Conservation (phyloP, 805 yeast species). For the Metschnikowia picachoensis region DNA sequence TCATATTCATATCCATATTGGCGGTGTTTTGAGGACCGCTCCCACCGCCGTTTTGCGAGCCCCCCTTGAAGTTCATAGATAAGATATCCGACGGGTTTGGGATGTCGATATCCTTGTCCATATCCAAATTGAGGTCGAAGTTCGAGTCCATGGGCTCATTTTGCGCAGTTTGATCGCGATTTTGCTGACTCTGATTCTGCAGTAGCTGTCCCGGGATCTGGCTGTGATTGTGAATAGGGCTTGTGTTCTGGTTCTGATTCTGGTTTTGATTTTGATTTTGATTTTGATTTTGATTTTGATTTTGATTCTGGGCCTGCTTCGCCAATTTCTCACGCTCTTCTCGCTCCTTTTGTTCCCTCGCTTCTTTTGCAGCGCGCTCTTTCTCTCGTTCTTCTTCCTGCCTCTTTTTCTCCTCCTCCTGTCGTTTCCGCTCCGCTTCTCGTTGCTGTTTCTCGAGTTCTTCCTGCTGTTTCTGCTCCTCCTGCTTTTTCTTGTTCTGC, state of each 20-base stretch:
- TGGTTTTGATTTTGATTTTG: not conserved
- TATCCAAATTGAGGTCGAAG: slow-evolving; percentile 27
- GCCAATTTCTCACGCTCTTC: slow-evolving; percentile 11
- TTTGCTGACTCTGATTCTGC: not conserved
- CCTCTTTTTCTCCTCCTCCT: slow-evolving; percentile 21
- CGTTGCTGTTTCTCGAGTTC: slow-evolving; percentile 31
- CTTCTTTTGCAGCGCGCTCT: slow-evolving; percentile 19
- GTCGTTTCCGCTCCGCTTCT: slow-evolving; percentile 24
- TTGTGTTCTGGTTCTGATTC: slow-evolving; percentile 3
- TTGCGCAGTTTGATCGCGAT: not conserved
- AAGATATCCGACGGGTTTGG: slow-evolving; percentile 35
- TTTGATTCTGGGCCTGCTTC: slow-evolving; percentile 11
- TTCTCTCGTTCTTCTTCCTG: slow-evolving; percentile 18
- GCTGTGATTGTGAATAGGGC: too few species aligned
- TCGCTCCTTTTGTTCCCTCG: slow-evolving; percentile 16
- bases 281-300: not conserved
- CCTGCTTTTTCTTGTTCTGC: slow-evolving; percentile 40
- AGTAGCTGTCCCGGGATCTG: not conserved
- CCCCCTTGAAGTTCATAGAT: slow-evolving; percentile 24
- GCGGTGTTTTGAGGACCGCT: not conserved
- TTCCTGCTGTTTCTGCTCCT: slow-evolving; percentile 35
- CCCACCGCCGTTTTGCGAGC: not conserved
- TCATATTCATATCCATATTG: slow-evolving; percentile 20
- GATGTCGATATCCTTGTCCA: slow-evolving; percentile 19
- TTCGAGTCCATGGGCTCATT: slow-evolving; percentile 21